Base-by-base conservation (phyloP, 768 basidiomycete species). In the Myochromella boudieri region DNA sequence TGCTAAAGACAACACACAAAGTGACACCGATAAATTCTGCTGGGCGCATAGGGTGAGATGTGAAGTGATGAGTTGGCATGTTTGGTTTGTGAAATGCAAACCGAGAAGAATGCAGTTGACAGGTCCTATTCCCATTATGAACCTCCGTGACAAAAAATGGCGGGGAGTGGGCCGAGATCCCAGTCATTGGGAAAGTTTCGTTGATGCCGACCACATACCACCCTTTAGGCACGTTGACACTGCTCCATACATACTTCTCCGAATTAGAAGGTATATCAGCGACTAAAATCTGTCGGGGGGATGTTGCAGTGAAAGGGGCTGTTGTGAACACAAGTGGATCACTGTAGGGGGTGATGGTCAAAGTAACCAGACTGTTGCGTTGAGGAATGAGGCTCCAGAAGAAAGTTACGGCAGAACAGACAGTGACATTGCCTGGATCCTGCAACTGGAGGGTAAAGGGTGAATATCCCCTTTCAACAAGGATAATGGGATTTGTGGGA, bases 151-250 rank as follows among this genome's bases (percentile, higher is more conserved):
- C 64, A 38, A 63, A 64, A 51, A 72, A 69, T 3, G 60, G 58
- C 14, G 53, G 26, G 2, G 68, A 66, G 14, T 58, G 50, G 9
- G 56, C 54, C 17, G 48, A 50, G 20, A 64, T 48, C 6, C 49
- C 56, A 22, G 32, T 20, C 6, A 39, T 48, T 41, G 40, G 46
- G 11, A 49, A 20, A 1, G 58, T 57, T 38, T 64, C 57, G 49
- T 54, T 57, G 2, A 65, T 62, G 33, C 58, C 47, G 9, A 54
- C 59, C 27, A 53, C 55, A 46, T 72, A 71, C 58, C 59, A 57
- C 25, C 71, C 71, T 31, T 55, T 54, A n/a, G 54, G 51, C 11
- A 69, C 62, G 42, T 68, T 62, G 10, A 70, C 67, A 3, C 56
- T 45, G 18, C 44, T 15, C 68, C 69, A 70, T 21, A 45, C 49